Percentiles rank a stretch among this genome's conserved stretches.
phyloP scores from a whole-genome alignment of 257 asterid species.

The Galeopsis tetrahit region DNA sequence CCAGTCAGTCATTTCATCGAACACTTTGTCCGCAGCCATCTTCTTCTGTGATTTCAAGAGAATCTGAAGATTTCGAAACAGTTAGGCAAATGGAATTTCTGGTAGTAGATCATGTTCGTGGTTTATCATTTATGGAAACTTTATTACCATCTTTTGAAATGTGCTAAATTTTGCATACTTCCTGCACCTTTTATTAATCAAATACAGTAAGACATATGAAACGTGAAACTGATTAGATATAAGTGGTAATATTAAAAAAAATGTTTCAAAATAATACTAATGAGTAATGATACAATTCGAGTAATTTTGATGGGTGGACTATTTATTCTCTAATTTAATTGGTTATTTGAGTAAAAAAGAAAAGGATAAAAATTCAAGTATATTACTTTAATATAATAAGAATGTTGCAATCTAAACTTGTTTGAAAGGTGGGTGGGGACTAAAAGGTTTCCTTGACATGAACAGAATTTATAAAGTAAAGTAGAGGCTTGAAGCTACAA shows the following conservation, averaged over 20 bases:
- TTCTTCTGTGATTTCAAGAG: constrained; percentile 3
- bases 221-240: too few species aligned
- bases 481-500: neutral
- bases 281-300: too few species aligned
- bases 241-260: too few species aligned
- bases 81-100: neutral
- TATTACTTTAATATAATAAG: neutral
- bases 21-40: constrained; percentile 8
- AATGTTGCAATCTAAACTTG: neutral
- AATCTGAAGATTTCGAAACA: neutral
- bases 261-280: too few species aligned
- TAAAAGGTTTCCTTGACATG: neutral
- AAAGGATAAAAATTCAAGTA: neutral
- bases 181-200: too few species aligned
- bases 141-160: neutral
- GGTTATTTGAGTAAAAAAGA: too few species aligned
- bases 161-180: neutral
- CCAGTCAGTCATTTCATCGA: constrained; percentile 28
- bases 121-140: neutral
- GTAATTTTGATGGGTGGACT: too few species aligned
- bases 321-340: too few species aligned
- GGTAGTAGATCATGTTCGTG: neutral
- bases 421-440: neutral
- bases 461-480: neutral
- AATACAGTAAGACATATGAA: too few species aligned